Evolutionary conservation across 495 filamentous ascomycete species (phyloP), one percentile per base, ranked within the genome.

Genomic region (Stereocaulon alpinum): DNA sequence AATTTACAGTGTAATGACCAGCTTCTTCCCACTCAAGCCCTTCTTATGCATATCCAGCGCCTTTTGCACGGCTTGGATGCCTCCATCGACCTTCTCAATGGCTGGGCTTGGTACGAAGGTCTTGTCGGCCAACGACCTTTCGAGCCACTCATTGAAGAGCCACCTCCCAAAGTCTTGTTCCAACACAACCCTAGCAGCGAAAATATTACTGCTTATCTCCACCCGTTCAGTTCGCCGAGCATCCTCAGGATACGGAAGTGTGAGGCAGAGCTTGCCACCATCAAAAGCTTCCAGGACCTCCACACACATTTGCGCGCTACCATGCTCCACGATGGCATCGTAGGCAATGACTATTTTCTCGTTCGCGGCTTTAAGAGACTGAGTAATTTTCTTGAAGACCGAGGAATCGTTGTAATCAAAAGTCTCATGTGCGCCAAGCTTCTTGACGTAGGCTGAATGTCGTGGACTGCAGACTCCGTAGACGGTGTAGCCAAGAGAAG

Each of bases 401-500:
- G 67, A 63, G 6, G 64, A 18, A 45, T 65, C 59, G 11, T 61
- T 64, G 49, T 74, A 73, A 49, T 74, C 70, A 56, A 73, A 69
- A 22, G 60, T 64, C 12, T 65, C 47, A 20, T 41, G 57, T 15
- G 72, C 72, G 14, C 72, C 72, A 10, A 74, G 66, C 27, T 64
- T 58, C 53, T 69, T 67, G 43, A 66, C 65, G 55, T 70, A 69
- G n/a, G 68, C 67, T 53, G 68, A 69, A 54, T 76, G 71, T 14
- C 61, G 67, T 18, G 70, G 61, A 32, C 67, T 68, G 12, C 67
- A 64, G 15, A 69, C 72, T 6, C 67, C 67, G 48, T 70, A 67
- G 55, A 72, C 70, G 6, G 64, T 64, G 42, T 63, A 70, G 9
- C 70, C 72, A 49, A 68, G 58, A 5, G 68, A 66, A n/a, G 53